Percentiles rank a stretch among this genome's conserved stretches.
Evolutionary conservation across 306 rosid species (phyloP).

Genomic region (Vigna unguiculata): DNA sequence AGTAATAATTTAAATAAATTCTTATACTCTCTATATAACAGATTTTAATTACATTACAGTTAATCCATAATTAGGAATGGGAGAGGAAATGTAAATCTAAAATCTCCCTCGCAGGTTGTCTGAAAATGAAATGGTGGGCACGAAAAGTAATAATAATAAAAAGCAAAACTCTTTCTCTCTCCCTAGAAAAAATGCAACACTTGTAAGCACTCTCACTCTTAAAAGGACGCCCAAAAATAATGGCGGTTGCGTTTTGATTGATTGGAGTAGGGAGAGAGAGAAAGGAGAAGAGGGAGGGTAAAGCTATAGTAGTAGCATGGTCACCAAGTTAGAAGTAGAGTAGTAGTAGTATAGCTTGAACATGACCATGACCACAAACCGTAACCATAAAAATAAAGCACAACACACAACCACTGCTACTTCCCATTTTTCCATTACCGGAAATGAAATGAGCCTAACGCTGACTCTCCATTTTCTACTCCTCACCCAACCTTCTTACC

Average conservation of each 20-base stretch:
- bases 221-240: slow-evolving; percentile 70
- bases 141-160: slow-evolving; percentile 33
- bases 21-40: too few relatives aligned
- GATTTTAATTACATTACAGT: too few relatives aligned
- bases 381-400: slow-evolving; percentile 45
- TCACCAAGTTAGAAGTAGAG: not conserved
- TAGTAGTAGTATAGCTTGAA: not conserved
- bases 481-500: not conserved
- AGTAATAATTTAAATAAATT: not conserved
- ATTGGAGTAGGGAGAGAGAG: slow-evolving; percentile 53
- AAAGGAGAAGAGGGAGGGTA: slow-evolving; percentile 26
- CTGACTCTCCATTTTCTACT: slow-evolving; percentile 32
- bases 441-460: slow-evolving; percentile 47
- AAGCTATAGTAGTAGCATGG: slow-evolving; percentile 59
- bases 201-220: slow-evolving; percentile 46
- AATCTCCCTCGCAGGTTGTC: slow-evolving; percentile 35
- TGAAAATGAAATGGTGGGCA: slow-evolving; percentile 50
- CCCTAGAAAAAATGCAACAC: slow-evolving; percentile 53
- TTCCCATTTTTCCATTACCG: slow-evolving; percentile 57
- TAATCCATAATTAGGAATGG: not conserved
- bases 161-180: slow-evolving; percentile 19
- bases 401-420: slow-evolving; percentile 31
- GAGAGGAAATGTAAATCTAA: slow-evolving; percentile 1
- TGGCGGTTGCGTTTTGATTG: slow-evolving; percentile 87
- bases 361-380: slow-evolving; percentile 44